These are phyloP conservation scores for Candida fluviatilis DNA, from an alignment of 805 yeast species.

Conservation along the genomic window DNA sequence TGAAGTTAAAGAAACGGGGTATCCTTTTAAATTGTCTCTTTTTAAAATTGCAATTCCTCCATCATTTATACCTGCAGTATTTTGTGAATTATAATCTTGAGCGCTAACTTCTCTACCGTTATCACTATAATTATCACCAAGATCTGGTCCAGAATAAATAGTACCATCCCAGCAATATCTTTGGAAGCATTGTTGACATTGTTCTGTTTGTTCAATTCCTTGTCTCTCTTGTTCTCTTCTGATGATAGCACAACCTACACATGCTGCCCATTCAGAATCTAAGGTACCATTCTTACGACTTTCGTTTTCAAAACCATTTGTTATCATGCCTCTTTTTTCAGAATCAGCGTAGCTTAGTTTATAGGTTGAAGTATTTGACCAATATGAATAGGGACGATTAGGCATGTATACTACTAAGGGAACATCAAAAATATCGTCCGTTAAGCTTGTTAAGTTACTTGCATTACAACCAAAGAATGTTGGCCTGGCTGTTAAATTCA, in stretches of 20 bases:
- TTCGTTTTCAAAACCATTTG: slow-evolving; percentile 64
- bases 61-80: slow-evolving; percentile 6
- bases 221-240: slow-evolving; percentile 67
- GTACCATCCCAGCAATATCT: slow-evolving; percentile 69
- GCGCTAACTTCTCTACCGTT: slow-evolving; percentile 8
- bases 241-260: slow-evolving; percentile 73
- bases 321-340: slow-evolving; percentile 53
- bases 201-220: slow-evolving; percentile 50
- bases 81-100: slow-evolving; percentile 6
- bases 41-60: slow-evolving; percentile 8
- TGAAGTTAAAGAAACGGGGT: neutral
- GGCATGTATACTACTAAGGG: slow-evolving; percentile 71
- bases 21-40: slow-evolving; percentile 1
- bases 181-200: slow-evolving; percentile 62
- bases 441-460: slow-evolving; percentile 41
- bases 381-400: slow-evolving; percentile 56
- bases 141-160: neutral
- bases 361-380: slow-evolving; percentile 62
- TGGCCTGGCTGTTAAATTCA: slow-evolving; percentile 60
- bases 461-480: slow-evolving; percentile 76
- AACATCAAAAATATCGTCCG: slow-evolving; percentile 28
- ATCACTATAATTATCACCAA: slow-evolving; percentile 10
- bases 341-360: slow-evolving; percentile 52
- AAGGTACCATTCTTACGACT: slow-evolving; percentile 58
- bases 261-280: slow-evolving; percentile 59